Base-by-base conservation (phyloP, 768 basidiomycete genomes). In the Tephrocybe rancida region DNA sequence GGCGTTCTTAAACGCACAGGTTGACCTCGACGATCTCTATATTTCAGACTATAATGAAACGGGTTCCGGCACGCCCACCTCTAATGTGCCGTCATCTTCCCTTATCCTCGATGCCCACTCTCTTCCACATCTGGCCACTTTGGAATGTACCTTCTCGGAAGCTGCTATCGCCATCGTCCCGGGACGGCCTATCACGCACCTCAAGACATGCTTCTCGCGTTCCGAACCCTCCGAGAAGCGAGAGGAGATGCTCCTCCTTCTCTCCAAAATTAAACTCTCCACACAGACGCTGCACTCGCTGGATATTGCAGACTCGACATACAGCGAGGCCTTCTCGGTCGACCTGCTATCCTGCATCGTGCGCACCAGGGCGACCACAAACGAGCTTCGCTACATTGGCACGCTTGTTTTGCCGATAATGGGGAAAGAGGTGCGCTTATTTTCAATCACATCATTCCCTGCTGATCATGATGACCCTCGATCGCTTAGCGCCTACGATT, bases 61-160 rank as follows among this genome's bases (percentile, higher is more conserved):
- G 27, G n/a, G 44, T 18, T 56, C 61, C 35, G 16, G 34, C 48
- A 58, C 55, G n/a, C 52, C 53, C 18, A 54, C 46, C n/a, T 54
- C 64, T 60, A 55, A 65, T 48, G 24, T 42, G 37, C 10, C 58
- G n/a, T 19, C 52, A 16, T 73, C 71, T 19, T 56, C 60, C 5
- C 64, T 58, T 62, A 19, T 50, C 37, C 62, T 73, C 52, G 53
- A 64, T 64, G 41, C 64, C 57, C 44, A 64, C 32, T 61, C 75
- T 30, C 74, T 88, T 22, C 80, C 82, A 30, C 69, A 70, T 43
- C 69, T 88, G 21, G 71, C 79, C 5, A 77, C 70, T 22, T 65
- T 88, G 37, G 84, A 87, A 67, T 88, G 87, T 66, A 86, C 86
- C 1, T 87, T 87, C 65, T 70, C 80, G 16, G 85, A 85, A 66